Conservation (phyloP, 257 asterid genomes). For the Thymus quinquecostatus region DNA sequence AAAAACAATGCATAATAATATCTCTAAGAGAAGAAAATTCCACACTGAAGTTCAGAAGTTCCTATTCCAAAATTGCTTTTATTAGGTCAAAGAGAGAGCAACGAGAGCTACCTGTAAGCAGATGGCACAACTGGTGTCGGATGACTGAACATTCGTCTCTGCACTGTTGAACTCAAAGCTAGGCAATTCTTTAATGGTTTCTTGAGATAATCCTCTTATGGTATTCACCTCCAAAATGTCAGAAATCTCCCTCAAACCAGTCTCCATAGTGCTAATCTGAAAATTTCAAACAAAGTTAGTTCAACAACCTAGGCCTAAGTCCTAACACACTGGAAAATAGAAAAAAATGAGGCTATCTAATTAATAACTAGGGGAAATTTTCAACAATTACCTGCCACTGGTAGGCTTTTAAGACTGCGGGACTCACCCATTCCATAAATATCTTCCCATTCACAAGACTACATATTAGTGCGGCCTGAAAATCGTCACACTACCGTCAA, state of each 20-base stretch:
- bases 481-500: conserved; percentile 10
- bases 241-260: conserved; percentile 70
- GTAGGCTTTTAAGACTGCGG: conserved; percentile 91
- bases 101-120: conserved; percentile 68
- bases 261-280: conserved; percentile 75
- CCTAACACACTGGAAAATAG: conserved; percentile 17
- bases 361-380: not conserved
- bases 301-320: not conserved
- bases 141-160: conserved; percentile 24
- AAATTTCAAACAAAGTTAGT: conserved; percentile 20
- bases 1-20: not conserved
- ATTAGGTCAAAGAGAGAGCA: conserved; percentile 5
- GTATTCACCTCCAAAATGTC: conserved; percentile 75
- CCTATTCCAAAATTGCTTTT: not conserved
- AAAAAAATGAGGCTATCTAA: not conserved
- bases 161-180: conserved; percentile 37
- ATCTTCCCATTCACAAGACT: conserved; percentile 90
- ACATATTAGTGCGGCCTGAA: conserved; percentile 78
- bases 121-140: conserved; percentile 60
- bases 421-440: conserved; percentile 98
- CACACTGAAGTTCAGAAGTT: not conserved
- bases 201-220: conserved; percentile 57
- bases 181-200: conserved; percentile 58
- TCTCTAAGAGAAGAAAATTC: not conserved
- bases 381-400: conserved; percentile 77